Base-by-base conservation (phyloP, 768 basidiomycete genomes). In the Rhodosporidiobolus sp. region DNA sequence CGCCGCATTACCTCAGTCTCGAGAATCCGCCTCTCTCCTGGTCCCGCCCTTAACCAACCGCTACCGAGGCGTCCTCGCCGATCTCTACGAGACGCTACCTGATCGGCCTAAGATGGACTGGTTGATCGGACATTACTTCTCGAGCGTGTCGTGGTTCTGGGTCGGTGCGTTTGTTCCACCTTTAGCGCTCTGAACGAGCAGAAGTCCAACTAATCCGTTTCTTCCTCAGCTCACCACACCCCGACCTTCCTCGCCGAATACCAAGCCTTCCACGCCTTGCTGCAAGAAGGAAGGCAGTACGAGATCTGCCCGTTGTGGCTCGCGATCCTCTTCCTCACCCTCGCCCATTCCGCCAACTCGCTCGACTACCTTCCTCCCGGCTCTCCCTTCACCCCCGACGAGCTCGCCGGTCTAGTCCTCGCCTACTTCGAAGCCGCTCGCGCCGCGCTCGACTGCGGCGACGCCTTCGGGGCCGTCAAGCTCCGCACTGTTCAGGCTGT, bases 191-290 rank as follows among this genome's bases (percentile, higher is more conserved):
- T 43, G 38, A 7, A 7, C 38, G 38, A 43, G 14, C 7, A 14
- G 8, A 14, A 43, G 14, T 7, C 38, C 7, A 14, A 14, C 38
- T 43, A 43, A 43, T n/a, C 48, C 45, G 46, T 14, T 3, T 24
- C 22, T 20, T 48, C 12, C 43, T 1, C 34, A 59, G 70, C 61
- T 1, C 66, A 63, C 16, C 70, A 72, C n/a, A 24, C 46, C 0
- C 73, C 69, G 30, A 74, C 69, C 1, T 70, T 74, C 65, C 50
- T 55, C 17, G 58, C 69, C 56, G 73, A 74, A 30, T 70, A 67
- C 62, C 50, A 67, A 12, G 73, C 65, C 12, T 70, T 74, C 52
- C 56, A 56, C 43, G 26, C 49, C 24, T 45, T 70, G 24, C 19
- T 63, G 48, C 28, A 56, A 30, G 62, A 62, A 35, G 65, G 65